Conservation (phyloP, 768 basidiomycete genomes). For the Termitomyces sp. region DNA sequence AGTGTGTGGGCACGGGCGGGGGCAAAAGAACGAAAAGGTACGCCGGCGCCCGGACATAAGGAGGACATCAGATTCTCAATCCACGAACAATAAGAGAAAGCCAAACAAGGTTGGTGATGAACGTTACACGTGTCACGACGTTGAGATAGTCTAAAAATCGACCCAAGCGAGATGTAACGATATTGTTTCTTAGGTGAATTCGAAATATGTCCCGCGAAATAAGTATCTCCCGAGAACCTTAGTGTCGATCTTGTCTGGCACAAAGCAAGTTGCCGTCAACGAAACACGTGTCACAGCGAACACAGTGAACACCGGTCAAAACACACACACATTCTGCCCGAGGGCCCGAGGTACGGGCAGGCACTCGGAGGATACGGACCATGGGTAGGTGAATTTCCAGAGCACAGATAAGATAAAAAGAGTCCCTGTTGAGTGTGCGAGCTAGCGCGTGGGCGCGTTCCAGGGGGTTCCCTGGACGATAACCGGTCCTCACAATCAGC, state of each 20-base stretch:
- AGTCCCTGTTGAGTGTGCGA: no score
- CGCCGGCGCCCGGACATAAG: neutral
- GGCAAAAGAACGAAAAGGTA: neutral
- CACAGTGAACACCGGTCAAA: no score
- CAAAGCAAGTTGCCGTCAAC: neutral
- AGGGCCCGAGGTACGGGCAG: no score
- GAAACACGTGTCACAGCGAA: conserved; percentile 6
- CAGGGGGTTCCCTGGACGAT: no score
- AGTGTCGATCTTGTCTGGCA: conserved; percentile 3
- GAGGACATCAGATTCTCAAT: conserved; percentile 4
- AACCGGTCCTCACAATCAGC: neutral
- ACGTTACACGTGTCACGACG: conserved; percentile 12
- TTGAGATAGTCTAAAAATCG: neutral
- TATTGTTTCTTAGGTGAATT: neutral
- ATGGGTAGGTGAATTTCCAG: no score
- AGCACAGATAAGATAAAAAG: no score
- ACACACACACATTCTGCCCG: no score
- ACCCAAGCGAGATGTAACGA: neutral
- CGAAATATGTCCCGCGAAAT: neutral
- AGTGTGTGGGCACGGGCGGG: neutral
- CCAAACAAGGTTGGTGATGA: neutral
- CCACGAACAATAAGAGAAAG: neutral
- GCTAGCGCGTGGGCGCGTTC: no score
- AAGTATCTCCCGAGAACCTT: no score
- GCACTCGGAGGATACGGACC: no score